Percentiles rank a stretch among this genome's conserved stretches.
Conservation (phyloP, 1,284 basidiomycete species). For the Cronartium ribicola region DNA sequence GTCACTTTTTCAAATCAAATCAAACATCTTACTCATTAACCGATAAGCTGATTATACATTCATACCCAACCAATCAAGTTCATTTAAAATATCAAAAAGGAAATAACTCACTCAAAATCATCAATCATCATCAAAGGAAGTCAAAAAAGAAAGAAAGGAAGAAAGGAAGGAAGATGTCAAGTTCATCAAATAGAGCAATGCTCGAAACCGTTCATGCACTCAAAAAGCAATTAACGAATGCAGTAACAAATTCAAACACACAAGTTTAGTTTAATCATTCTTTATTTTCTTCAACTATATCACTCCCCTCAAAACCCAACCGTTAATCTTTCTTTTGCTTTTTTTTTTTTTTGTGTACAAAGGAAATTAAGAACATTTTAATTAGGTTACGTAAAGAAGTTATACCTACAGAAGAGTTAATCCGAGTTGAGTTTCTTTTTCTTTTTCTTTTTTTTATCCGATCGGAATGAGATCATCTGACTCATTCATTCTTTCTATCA, state of each 20-base stretch:
- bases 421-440: slow-evolving; percentile 23
- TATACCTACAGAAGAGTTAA: slow-evolving; percentile 31
- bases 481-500: not conserved
- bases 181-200: slow-evolving; percentile 6
- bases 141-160: too few species aligned
- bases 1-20: too few species aligned
- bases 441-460: not conserved
- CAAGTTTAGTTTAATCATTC: not conserved
- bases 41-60: too few species aligned
- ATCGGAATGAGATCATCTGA: not conserved
- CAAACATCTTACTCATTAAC: too few species aligned
- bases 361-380: slow-evolving; percentile 24
- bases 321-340: not conserved
- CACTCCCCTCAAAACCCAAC: not conserved
- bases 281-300: not conserved
- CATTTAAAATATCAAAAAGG: too few species aligned
- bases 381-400: slow-evolving; percentile 24
- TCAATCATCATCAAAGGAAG: too few species aligned
- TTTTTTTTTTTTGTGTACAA: not conserved
- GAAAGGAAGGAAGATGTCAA: slow-evolving; percentile 9
- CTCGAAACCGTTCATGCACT: slow-evolving; percentile 26
- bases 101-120: too few species aligned
- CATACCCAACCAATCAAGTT: too few species aligned
- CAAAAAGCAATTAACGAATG: slow-evolving; percentile 17
- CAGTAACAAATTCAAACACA: slow-evolving; percentile 8